Base-by-base conservation (phyloP, 2,329 filamentous ascomycete genomes). In the Akanthomyces uredinophilus region DNA sequence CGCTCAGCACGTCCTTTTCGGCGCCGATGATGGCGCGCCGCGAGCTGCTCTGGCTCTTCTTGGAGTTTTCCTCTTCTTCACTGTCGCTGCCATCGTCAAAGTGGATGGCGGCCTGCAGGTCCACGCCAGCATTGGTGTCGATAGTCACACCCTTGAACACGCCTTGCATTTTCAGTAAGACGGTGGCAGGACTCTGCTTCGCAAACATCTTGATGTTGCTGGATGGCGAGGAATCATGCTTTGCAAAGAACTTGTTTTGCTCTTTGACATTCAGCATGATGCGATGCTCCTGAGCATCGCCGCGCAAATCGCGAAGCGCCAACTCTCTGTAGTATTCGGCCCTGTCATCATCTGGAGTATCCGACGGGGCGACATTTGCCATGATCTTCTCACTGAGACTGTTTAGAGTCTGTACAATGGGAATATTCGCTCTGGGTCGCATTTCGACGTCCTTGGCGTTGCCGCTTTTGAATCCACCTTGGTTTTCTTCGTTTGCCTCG, bases 401-500 rank as follows among this genome's bases (percentile, higher is more conserved):
- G 73, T 99, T 99, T 61, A 99, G 79, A 0, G 91, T 92, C 65
- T 89, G 87, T 66, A 98, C 88, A 65, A 98, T 96, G 13, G 92
- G 93, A 2, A 95, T 88, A 71, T 95, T 94, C 51, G 84, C 78
- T 13, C 87, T 82, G 2, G 92, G 92, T 39, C 91, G 85, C 92
- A 98, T 97, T 66, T 96, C 95, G 41, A 90, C 78, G 71, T 98
- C 92, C 61, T 94, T 92, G 58, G 89, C 83, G 73, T 99, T 98
- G 55, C 95, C 95, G 64, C 83, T 77, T 69, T 83, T 88, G 70
- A 88, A 85, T 59, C 93, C 91, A 68, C 92, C 96, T 73, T 96
- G 88, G 70, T 99, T 94, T 73, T 95, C 91, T 75, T 98, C 95
- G 70, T 99, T 99, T 35, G 89, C 95, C 71, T 94, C 91, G 29